Evolutionary conservation across 768 basidiomycete genomes (phyloP).

Genomic region (Hydnomerulius pinastri): DNA sequence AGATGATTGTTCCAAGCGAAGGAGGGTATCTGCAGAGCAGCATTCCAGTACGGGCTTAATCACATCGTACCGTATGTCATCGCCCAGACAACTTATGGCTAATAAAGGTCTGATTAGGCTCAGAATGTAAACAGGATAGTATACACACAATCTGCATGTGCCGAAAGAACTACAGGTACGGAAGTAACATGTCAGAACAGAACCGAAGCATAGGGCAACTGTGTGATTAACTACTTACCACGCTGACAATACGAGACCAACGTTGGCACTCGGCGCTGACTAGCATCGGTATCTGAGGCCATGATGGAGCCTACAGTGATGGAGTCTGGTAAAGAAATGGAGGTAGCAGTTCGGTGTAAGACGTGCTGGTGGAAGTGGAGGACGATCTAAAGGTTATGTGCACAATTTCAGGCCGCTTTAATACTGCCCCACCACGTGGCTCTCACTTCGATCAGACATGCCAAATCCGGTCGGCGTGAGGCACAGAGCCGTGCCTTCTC

Average conservation of each 20-base stretch:
- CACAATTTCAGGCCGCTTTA: conserved; percentile 12
- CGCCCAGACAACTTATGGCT: conserved; percentile 70
- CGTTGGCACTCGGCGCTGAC: conserved; percentile 51
- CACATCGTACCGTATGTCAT: conserved; percentile 58
- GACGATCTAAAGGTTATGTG: neutral
- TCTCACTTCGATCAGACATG: conserved; percentile 7
- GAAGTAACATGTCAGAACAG: conserved; percentile 13
- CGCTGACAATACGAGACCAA: conserved; percentile 74
- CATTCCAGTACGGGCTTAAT: conserved; percentile 74
- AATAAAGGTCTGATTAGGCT: conserved; percentile 7
- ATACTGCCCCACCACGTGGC: conserved; percentile 8
- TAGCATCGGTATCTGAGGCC: conserved; percentile 36
- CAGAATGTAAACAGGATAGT: neutral
- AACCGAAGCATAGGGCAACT: conserved; percentile 4
- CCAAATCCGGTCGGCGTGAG: conserved; percentile 17
- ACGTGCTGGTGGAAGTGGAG: neutral
- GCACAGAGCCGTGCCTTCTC: too few relatives aligned
- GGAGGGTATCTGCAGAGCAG: conserved; percentile 70
- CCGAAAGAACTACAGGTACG: conserved; percentile 49
- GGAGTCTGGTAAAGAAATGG: neutral
- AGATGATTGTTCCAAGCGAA: conserved; percentile 66
- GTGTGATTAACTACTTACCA: conserved; percentile 44
- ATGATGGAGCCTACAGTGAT: conserved; percentile 19
- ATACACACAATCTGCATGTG: conserved; percentile 61
- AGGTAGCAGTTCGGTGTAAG: too few relatives aligned